Base-by-base conservation (phyloP, 305 asterid genomes). In the Rubia peregrina region DNA sequence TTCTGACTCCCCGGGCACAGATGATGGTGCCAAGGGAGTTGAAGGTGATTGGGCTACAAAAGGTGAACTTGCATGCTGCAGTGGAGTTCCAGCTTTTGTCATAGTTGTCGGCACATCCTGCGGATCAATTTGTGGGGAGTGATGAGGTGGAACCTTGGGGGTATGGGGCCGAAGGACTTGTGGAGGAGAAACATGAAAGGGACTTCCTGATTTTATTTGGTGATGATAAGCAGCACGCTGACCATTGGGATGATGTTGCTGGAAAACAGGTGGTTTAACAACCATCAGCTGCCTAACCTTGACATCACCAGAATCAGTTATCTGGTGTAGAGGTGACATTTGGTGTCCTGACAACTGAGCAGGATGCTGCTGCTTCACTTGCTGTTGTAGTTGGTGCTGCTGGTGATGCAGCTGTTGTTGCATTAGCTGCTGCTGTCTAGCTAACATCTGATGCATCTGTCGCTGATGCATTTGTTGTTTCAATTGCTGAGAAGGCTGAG, bases 11-110 rank as follows among this genome's bases (percentile, higher is more conserved):
- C 89, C 90, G 17, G 91, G 97, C 90, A 91, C 81, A 57, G 96
- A 96, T 63, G 98, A 90, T 55, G 96, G 96, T 75, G 87, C 95
- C 91, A 91, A 75, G 77, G 96, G 91, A 77, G 93, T 89, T 70
- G 96, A 89, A 73, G 99, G 97, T 69, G 99, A 91, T 67, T 92
- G 90, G 75, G 81, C 88, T 70, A 94, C 75, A 78, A 89, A 91
- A 6, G 99, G 99, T 33, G 99, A 91, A 81, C 79, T 87, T 65
- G 90, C 87, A 65, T 96, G 82, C 74, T 89, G 98, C 81, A 91
- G 75, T 42, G 97, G 96, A 65, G 97, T 94, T 77, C 95, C 98
- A 78, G 77, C 70, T 87, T 87, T 94, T 48, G 88, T 70, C 55
- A 81, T 86, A 70, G 87, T 75, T 24, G 85, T 56, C 82, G 79